phyloP scores from a whole-genome alignment of 495 filamentous ascomycete species.

The Podospora comata region DNA sequence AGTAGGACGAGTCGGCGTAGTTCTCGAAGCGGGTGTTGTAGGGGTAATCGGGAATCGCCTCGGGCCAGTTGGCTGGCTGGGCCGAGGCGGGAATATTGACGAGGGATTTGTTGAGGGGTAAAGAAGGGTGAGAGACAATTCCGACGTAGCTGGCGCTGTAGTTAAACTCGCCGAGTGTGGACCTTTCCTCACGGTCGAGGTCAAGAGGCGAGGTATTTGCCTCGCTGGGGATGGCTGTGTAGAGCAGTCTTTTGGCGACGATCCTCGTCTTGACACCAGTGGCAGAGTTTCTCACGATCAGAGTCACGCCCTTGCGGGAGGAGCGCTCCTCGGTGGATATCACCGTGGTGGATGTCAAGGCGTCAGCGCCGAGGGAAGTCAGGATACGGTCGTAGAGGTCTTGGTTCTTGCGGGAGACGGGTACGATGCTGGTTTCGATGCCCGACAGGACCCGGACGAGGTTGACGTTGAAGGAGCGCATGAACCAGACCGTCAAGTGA shows the following conservation, averaged over 20 bases:
- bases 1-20: slow-evolving; percentile 28
- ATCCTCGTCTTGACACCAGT: slow-evolving; percentile 29
- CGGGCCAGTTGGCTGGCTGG: slow-evolving; percentile 12
- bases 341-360: slow-evolving; percentile 34
- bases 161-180: slow-evolving; percentile 32
- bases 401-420: slow-evolving; percentile 40
- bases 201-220: slow-evolving; percentile 35
- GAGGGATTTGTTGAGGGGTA: slow-evolving; percentile 20
- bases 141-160: slow-evolving; percentile 38
- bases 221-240: slow-evolving; percentile 37
- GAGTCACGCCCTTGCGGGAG: slow-evolving; percentile 25
- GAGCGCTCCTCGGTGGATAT: slow-evolving; percentile 23
- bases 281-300: slow-evolving; percentile 34
- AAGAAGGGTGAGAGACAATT: slow-evolving; percentile 32
- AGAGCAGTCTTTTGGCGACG: slow-evolving; percentile 38
- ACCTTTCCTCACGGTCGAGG: slow-evolving; percentile 31
- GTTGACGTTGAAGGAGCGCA: slow-evolving; percentile 40
- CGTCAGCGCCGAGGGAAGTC: slow-evolving; percentile 32
- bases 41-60: slow-evolving; percentile 18
- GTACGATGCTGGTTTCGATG: slow-evolving; percentile 27
- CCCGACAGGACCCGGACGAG: slow-evolving; percentile 31
- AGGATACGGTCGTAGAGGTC: slow-evolving; percentile 41
- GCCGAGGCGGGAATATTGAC: slow-evolving; percentile 20
- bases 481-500: slow-evolving; percentile 37
- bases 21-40: slow-evolving; percentile 26